Percentiles rank a stretch among this genome's conserved stretches.
Conservation (phyloP, 2,329 filamentous ascomycete genomes). For the Xylaria sp. region DNA sequence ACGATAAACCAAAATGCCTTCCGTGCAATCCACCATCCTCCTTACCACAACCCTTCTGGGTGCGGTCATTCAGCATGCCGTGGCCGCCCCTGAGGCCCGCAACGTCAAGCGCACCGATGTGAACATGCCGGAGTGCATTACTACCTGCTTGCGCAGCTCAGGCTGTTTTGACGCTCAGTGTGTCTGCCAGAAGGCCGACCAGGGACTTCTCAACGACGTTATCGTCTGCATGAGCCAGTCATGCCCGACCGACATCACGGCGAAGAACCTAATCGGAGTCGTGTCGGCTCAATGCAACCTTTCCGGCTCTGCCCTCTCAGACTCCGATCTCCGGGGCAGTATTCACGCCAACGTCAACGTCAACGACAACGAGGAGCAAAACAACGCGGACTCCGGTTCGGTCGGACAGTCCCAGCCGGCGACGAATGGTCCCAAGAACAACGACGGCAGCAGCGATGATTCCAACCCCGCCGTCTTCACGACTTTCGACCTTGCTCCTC, state of each 20-base stretch:
- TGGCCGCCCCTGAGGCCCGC: conserved; percentile 12
- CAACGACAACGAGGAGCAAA: neutral
- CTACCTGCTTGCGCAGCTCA: conserved; percentile 33
- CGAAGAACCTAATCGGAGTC: conserved; percentile 31
- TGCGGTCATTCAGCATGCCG: conserved; percentile 24
- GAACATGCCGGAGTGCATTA: conserved; percentile 33
- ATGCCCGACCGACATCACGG: conserved; percentile 33
- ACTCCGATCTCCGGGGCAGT: conserved; percentile 29
- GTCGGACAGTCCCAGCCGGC: too few relatives aligned
- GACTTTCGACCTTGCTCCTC: conserved; percentile 12
- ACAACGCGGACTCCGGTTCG: neutral
- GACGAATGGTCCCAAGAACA: too few relatives aligned
- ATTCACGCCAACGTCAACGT: neutral
- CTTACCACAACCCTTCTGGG: conserved; percentile 25
- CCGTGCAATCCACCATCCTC: conserved; percentile 22
- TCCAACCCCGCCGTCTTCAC: neutral
- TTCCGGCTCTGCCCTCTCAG: conserved; percentile 31
- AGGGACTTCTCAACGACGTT: conserved; percentile 34
- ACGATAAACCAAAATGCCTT: conserved; percentile 21
- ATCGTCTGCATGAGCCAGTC: conserved; percentile 36
- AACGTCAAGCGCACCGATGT: conserved; percentile 13
- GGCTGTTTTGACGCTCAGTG: conserved; percentile 34
- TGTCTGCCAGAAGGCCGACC: conserved; percentile 34
- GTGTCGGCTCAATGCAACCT: conserved; percentile 33
- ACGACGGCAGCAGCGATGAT: neutral